phyloP scores from a whole-genome alignment of 2,329 filamentous ascomycete species.

The Ophiostoma fasciatum region DNA sequence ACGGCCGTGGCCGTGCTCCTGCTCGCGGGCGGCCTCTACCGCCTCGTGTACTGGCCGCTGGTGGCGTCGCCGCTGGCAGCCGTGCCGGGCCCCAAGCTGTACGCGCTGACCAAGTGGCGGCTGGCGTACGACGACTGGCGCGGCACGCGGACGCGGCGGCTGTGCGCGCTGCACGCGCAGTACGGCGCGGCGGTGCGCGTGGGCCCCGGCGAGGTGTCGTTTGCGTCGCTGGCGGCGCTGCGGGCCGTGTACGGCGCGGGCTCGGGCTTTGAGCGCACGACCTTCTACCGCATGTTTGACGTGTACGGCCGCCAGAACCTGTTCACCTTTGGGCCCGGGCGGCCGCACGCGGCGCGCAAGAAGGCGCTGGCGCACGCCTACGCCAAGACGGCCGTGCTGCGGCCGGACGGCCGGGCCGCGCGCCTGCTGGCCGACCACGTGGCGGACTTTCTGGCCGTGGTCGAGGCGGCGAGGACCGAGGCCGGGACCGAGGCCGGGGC shows the following conservation, averaged over 20 bases:
- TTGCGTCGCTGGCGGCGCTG: conserved; percentile 27
- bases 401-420: conserved; percentile 21
- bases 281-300: conserved; percentile 41
- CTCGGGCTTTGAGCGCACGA: conserved; percentile 31
- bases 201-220: conserved; percentile 29
- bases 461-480: conserved; percentile 11
- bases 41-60: conserved; percentile 1
- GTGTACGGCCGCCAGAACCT: conserved; percentile 35
- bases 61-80: conserved; percentile 2
- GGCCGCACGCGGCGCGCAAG: conserved; percentile 33
- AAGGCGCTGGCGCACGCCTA: conserved; percentile 37
- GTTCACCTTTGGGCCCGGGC: conserved; percentile 31
- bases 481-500: conserved; percentile 8
- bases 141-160: conserved; percentile 25
- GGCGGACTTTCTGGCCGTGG: conserved; percentile 3
- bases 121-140: conserved; percentile 29
- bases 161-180: conserved; percentile 26
- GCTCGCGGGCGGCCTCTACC: not conserved
- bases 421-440: conserved; percentile 18
- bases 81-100: conserved; percentile 24
- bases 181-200: conserved; percentile 34
- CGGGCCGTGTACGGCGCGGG: conserved; percentile 40
- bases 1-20: not conserved
- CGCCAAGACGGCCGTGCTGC: conserved; percentile 31
- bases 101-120: conserved; percentile 28